phyloP scores from a whole-genome alignment of 257 asterid genomes.

The Fraxinus cuspidata region DNA sequence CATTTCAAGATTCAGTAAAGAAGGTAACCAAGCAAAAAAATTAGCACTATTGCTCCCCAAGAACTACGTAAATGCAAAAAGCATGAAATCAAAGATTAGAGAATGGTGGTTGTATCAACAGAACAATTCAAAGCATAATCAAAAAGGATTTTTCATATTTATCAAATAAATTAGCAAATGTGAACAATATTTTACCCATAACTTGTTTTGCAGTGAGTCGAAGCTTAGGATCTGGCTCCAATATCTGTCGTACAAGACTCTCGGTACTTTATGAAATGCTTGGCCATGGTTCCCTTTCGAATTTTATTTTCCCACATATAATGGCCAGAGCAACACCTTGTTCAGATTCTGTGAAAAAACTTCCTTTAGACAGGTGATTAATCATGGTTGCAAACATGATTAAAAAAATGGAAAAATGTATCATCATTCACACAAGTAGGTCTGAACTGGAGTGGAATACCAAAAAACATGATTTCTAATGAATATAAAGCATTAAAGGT shows the following conservation, averaged over 20 bases:
- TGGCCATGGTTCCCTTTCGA: slow-evolving; percentile 96
- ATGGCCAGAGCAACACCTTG: slow-evolving; percentile 98
- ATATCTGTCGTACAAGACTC: slow-evolving; percentile 85
- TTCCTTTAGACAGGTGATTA: slow-evolving; percentile 27
- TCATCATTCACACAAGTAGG: neutral
- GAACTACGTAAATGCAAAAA: slow-evolving; percentile 4
- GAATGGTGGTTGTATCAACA: slow-evolving; percentile 13
- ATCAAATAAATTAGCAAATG: slow-evolving; percentile 16
- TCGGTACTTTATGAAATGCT: slow-evolving; percentile 80
- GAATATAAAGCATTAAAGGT: slow-evolving; percentile 11
- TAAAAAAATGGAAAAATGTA: neutral
- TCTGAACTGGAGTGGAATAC: neutral
- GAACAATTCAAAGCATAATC: slow-evolving; percentile 3
- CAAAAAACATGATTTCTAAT: slow-evolving; percentile 15
- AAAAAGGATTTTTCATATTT: slow-evolving; percentile 18
- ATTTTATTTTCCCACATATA: slow-evolving; percentile 78
- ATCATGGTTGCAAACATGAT: neutral
- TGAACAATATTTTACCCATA: slow-evolving; percentile 58
- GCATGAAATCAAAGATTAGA: slow-evolving; percentile 15
- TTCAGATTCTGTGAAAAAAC: slow-evolving; percentile 70
- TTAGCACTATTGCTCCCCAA: slow-evolving; percentile 15
- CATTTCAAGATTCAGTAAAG: neutral
- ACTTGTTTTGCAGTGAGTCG: slow-evolving; percentile 93
- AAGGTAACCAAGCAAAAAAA: slow-evolving; percentile 8
- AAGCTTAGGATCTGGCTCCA: slow-evolving; percentile 88